Evolutionary conservation across 305 asterid species (phyloP), one percentile per base, ranked within the genome.

Genomic region (Withania somnifera): DNA sequence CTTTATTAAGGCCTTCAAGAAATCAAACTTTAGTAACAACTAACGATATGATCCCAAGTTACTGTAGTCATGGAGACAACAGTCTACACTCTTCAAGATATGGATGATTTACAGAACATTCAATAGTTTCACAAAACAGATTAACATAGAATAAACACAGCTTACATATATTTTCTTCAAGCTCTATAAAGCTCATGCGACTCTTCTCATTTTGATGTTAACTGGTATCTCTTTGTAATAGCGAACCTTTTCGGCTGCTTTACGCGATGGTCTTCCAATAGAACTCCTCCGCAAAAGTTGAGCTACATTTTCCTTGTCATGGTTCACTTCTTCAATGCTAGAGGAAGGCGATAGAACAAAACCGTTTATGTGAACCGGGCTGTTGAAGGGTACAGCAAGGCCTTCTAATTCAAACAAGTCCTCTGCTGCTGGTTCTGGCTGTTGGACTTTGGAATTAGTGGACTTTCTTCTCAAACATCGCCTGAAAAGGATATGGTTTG

Each of bases 381-480:
- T 76, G 63, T 84, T 84, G 60, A 82, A 82, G 10, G 79, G 79
- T 28, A 75, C 79, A 75, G 79, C 61, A 15, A 75, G 79, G 42
- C 79, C 91, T 42, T 88, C 92, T 10, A 90, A 83, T 86, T 95
- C 97, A 24, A 88, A 88, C 87, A 91, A 78, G 20, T 85, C 83
- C 42, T 88, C 98, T 4, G 52, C 75, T 17, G 86, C 81, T 83
- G 89, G 91, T 14, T 85, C 86, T 50, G 87, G 84, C n/a, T 84
- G 86, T 68, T 86, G 89, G 52, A 50, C 64, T 84, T 83, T 86
- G 26, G 73, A 86, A 85, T 82, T 77, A 38, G 89, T 85, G 28
- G 98, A 91, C 77, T 93, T 90, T 64, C 95, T 87, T 84, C 98
- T 90, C 84, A 89, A 6, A 86, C 99, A 90, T 58, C 89, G 90